phyloP scores from a whole-genome alignment of 495 filamentous ascomycete genomes.

The Neurospora sp. region DNA sequence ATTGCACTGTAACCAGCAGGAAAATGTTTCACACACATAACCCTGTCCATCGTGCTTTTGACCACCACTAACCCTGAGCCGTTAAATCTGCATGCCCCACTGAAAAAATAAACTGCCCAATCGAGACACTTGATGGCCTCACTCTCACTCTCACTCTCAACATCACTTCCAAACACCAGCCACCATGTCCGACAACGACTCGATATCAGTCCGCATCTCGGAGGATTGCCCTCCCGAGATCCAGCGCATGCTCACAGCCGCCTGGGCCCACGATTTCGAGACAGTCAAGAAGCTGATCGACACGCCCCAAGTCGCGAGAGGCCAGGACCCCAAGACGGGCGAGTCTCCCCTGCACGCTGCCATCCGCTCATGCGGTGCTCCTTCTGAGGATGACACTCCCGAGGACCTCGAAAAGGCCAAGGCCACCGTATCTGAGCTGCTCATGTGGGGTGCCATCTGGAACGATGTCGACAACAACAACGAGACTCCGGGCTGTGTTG shows the following conservation, averaged over 20 bases:
- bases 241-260: slow-evolving; percentile 61
- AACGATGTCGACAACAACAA: slow-evolving; percentile 79
- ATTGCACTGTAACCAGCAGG: not conserved
- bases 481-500: slow-evolving; percentile 90
- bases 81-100: not conserved
- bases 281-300: slow-evolving; percentile 67
- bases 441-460: slow-evolving; percentile 90
- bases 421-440: slow-evolving; percentile 61
- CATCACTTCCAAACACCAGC: not conserved
- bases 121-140: not conserved
- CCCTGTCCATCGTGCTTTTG: not conserved
- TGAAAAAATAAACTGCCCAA: not conserved
- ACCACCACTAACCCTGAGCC: not conserved
- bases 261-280: slow-evolving; percentile 70
- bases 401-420: slow-evolving; percentile 46
- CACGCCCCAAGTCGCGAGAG: slow-evolving; percentile 52
- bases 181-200: slow-evolving; percentile 28
- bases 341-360: slow-evolving; percentile 85
- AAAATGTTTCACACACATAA: not conserved
- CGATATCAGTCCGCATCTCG: slow-evolving; percentile 35
- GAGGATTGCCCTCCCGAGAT: slow-evolving; percentile 32
- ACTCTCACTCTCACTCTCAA: not conserved
- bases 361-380: slow-evolving; percentile 67
- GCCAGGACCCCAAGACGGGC: slow-evolving; percentile 76
- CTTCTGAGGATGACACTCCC: slow-evolving; percentile 23